A percentile compares a stretch with the other conserved stretches of the same genome.
Evolutionary conservation across 306 rosid species (phyloP).

Genomic region (Pueraria montana): DNA sequence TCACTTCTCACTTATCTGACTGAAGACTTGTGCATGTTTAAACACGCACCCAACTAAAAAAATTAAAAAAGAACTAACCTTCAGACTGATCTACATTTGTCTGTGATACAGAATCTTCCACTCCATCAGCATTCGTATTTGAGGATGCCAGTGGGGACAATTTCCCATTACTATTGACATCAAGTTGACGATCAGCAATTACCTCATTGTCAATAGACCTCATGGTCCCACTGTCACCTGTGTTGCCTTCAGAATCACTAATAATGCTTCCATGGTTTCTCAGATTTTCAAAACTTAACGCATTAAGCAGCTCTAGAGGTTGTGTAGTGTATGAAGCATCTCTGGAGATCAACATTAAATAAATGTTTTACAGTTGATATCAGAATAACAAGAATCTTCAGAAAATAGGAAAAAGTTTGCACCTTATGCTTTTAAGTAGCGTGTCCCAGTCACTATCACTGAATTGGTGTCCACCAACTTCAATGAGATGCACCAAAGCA

Average conservation of each 20-base stretch:
- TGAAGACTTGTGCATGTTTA: constrained; percentile 42
- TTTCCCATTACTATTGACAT: constrained; percentile 58
- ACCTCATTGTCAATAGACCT: constrained; percentile 54
- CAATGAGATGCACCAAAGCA: constrained; percentile 95
- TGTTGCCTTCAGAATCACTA: constrained; percentile 58
- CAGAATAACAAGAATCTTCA: constrained; percentile 44
- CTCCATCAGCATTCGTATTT: constrained; percentile 57
- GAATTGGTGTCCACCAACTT: constrained; percentile 99
- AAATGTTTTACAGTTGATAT: constrained; percentile 25
- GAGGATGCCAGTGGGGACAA: constrained; percentile 58
- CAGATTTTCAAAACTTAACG: constrained; percentile 74
- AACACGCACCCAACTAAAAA: constrained; percentile 15
- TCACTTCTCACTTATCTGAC: constrained; percentile 41
- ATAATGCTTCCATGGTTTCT: constrained; percentile 59
- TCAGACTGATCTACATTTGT: constrained; percentile 72
- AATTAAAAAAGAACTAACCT: constrained; percentile 65
- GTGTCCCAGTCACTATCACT: constrained; percentile 96
- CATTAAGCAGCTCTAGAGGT: constrained; percentile 94
- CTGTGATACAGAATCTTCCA: constrained; percentile 60
- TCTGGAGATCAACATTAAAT: constrained; percentile 60
- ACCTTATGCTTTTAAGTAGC: constrained; percentile 94
- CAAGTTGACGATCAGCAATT: constrained; percentile 59
- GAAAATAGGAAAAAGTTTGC: constrained; percentile 22
- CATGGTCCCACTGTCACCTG: constrained; percentile 54
- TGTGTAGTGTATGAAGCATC: constrained; percentile 97